Percentiles rank a stretch among this genome's conserved stretches.
Evolutionary conservation across 768 basidiomycete genomes (phyloP).

Genomic region (Tylopilus rubrobrunneus): DNA sequence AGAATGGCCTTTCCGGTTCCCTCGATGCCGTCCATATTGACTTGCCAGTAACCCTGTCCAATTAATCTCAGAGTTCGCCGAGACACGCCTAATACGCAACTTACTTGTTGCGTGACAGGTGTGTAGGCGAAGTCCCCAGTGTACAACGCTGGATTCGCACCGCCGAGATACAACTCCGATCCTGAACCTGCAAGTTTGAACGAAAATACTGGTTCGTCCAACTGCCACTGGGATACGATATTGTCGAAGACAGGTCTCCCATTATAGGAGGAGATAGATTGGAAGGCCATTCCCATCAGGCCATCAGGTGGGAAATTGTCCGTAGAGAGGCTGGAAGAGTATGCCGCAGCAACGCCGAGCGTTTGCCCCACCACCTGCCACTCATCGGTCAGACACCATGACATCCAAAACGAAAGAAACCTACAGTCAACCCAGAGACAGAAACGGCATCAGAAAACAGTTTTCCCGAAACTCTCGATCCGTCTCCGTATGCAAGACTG

Average conservation of each 20-base stretch:
- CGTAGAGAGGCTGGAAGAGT: conserved; percentile 1
- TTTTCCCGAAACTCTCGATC: conserved; percentile 1
- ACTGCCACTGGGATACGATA: conserved; percentile 34
- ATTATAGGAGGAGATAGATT: conserved; percentile 33
- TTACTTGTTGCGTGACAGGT: conserved; percentile 8
- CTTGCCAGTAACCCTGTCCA: conserved; percentile 18
- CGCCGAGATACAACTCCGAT: conserved; percentile 51
- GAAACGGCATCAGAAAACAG: conserved; percentile 11
- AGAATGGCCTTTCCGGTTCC: conserved; percentile 1
- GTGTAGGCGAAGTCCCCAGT: conserved; percentile 41
- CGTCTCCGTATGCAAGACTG: neutral
- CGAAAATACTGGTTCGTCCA: conserved; percentile 36
- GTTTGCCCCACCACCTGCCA: conserved; percentile 12
- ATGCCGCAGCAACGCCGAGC: conserved; percentile 11
- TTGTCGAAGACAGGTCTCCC: conserved; percentile 38
- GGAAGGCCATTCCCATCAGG: conserved; percentile 41
- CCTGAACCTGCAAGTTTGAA: conserved; percentile 42
- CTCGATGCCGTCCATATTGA: conserved; percentile 8
- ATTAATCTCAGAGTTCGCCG: neutral
- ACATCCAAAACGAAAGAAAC: neutral
- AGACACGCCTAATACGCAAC: neutral
- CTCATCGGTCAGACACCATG: neutral
- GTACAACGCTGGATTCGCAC: conserved; percentile 41
- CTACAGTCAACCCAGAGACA: conserved; percentile 10
- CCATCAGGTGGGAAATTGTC: conserved; percentile 21